phyloP scores from a whole-genome alignment of 2,329 filamentous ascomycete genomes.

The Diaporthe amygdali region DNA sequence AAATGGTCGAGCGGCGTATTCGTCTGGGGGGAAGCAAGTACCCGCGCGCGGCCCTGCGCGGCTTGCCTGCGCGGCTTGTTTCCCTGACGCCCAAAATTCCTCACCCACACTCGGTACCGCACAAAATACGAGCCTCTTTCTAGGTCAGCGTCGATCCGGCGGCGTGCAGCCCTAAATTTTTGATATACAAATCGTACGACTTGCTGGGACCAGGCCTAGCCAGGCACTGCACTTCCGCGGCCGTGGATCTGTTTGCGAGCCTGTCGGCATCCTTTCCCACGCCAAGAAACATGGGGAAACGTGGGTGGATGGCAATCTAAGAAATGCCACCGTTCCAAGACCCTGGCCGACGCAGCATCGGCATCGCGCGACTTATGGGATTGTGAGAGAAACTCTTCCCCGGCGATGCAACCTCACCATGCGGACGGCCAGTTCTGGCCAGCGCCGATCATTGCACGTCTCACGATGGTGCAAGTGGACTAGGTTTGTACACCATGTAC shows the following conservation, averaged over 20 bases:
- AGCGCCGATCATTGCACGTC: background rate
- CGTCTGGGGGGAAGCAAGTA: background rate
- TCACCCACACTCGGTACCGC: background rate
- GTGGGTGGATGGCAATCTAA: background rate
- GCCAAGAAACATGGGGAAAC: background rate
- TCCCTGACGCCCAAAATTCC: background rate
- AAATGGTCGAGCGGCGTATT: background rate
- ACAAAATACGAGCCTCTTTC: too few species aligned
- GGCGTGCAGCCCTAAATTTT: background rate
- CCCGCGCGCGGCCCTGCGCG: background rate
- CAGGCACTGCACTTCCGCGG: background rate
- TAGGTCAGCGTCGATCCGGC: background rate
- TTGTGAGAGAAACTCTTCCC: background rate
- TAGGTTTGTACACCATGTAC: background rate
- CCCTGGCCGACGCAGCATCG: background rate
- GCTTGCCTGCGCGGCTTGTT: too few species aligned
- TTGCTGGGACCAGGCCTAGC: background rate
- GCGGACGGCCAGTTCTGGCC: constrained; percentile 6
- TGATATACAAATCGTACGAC: constrained; percentile 5
- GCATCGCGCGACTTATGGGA: background rate
- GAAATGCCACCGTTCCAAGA: background rate
- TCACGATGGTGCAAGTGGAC: background rate
- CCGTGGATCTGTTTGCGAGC: background rate
- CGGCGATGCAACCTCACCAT: constrained; percentile 7
- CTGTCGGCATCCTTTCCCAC: constrained; percentile 2